These are phyloP conservation scores for Lepiota venenata DNA, from an alignment of 768 basidiomycete species.

Conservation along the genomic window DNA sequence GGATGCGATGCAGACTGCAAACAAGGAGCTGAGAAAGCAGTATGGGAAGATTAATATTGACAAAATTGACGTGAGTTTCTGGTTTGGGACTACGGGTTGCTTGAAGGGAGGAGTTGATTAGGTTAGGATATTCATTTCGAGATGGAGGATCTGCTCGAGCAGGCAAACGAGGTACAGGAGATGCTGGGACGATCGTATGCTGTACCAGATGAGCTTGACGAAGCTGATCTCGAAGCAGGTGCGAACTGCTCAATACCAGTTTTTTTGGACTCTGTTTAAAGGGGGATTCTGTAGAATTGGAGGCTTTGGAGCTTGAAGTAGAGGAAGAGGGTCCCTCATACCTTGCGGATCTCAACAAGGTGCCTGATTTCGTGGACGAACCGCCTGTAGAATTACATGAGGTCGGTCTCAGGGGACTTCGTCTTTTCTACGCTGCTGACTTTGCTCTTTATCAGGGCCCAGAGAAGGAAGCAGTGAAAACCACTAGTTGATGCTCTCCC, in stretches of 20 bases:
- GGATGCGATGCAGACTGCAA: constrained; percentile 93
- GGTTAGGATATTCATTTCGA: constrained; percentile 89
- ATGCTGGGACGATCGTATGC: constrained; percentile 90
- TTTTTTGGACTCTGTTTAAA: neutral
- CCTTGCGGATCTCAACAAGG: constrained; percentile 79
- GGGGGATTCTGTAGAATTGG: constrained; percentile 64
- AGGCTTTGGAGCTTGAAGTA: constrained; percentile 87
- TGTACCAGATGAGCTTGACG: constrained; percentile 96
- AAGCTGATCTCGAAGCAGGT: constrained; percentile 97
- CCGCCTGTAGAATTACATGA: constrained; percentile 69
- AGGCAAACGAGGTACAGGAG: constrained; percentile 98
- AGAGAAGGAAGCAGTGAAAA: constrained; percentile 54
- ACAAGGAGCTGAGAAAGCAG: constrained; percentile 95
- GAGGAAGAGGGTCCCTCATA: constrained; percentile 92
- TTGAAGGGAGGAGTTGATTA: neutral
- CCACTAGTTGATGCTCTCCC: constrained; percentile 34
- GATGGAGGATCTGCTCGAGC: constrained; percentile 96
- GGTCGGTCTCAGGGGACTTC: constrained; percentile 34
- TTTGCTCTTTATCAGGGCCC: constrained; percentile 31
- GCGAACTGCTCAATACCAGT: constrained; percentile 17
- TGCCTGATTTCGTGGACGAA: constrained; percentile 91
- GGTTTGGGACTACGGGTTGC: neutral
- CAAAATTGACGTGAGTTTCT: constrained; percentile 87
- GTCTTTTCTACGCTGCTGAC: neutral
- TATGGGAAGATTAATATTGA: constrained; percentile 97